Percentiles rank a stretch among this genome's conserved stretches.
phyloP scores from a whole-genome alignment of 345 rosid genomes.

The Ceriops decandra region DNA sequence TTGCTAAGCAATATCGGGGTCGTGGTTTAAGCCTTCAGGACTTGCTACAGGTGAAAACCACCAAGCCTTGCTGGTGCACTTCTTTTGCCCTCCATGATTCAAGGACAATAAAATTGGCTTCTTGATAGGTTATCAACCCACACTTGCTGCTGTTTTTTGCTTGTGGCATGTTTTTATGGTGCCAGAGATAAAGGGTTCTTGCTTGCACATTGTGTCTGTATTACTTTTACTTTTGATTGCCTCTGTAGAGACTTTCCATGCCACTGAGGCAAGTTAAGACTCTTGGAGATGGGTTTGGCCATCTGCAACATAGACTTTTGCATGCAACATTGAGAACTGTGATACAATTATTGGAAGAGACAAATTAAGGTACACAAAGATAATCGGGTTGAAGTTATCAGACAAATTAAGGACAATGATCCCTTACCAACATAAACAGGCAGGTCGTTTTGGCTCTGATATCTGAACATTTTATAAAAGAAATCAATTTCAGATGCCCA shows the following conservation, averaged over 20 bases:
- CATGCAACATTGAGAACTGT: neutral
- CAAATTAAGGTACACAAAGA: neutral
- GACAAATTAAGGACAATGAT: too few species aligned
- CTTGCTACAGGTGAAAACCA: constrained; percentile 60
- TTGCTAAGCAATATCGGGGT: constrained; percentile 74
- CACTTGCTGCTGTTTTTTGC: neutral
- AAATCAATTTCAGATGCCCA: too few species aligned
- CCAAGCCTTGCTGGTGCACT: neutral
- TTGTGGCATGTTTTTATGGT: neutral
- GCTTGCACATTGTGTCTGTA: too few species aligned
- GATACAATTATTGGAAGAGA: neutral
- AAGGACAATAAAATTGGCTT: neutral
- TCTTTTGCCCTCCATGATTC: neutral
- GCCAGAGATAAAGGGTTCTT: too few species aligned
- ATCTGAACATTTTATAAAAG: too few species aligned
- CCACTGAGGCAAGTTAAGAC: neutral
- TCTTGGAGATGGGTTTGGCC: neutral
- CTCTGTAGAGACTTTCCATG: neutral
- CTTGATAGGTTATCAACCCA: neutral
- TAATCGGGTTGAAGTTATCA: neutral
- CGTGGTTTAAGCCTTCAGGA: constrained; percentile 83
- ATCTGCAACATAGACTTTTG: neutral
- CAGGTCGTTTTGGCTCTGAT: too few species aligned
- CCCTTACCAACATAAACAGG: too few species aligned
- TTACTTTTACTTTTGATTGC: neutral